Evolutionary conservation across 2,329 filamentous ascomycete species (phyloP), one percentile per base, ranked within the genome.

Genomic region (Arachnomyces sp.): DNA sequence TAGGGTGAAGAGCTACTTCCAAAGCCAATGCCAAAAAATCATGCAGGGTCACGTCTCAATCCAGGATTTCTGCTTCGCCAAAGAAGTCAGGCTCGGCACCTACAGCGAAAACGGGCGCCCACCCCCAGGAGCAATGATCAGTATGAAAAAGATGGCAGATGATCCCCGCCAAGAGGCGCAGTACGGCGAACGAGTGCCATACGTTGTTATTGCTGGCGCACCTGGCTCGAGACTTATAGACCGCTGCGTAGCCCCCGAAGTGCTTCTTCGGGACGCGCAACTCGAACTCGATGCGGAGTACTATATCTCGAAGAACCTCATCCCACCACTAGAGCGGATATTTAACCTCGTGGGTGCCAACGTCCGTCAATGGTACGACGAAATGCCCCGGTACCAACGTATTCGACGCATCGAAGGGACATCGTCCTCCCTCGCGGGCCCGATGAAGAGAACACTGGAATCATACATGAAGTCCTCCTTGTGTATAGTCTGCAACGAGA

Each of bases 291-390:
- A 98, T 55, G 82, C 89, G 0, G 88, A 95, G 51, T 98, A 98
- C 64, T 98, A 98, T 67, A 96, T 98, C 54, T 79, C 76, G 13
- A 96, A 95, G 67, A 96, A 95, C 57, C 59, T 98, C 7, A 93
- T 98, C 36, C 92, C 92, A 4, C 92, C 92, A 0, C 73, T 98
- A 0, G 90, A 96, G 61, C 81, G 92, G 18, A 95, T 98, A 49
- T 95, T 98, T 68, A 94, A 92, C 55, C 80, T 98, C 2, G 84
- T 96, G 2, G 92, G 92, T 5, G 92, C 88, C 25, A 94, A 92
- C 57, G 84, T 96, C 0, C 71, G 84, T 13, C 75, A 78, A 43
- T 98, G 92, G 92, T 96, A 88, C 55, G 87, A 94, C 47, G 88
- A 95, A 63, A 93, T 96, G 87, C 90, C 90, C 34, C 94, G 59